phyloP scores from a whole-genome alignment of 2,329 filamentous ascomycete genomes.

The Penicillium sp. region DNA sequence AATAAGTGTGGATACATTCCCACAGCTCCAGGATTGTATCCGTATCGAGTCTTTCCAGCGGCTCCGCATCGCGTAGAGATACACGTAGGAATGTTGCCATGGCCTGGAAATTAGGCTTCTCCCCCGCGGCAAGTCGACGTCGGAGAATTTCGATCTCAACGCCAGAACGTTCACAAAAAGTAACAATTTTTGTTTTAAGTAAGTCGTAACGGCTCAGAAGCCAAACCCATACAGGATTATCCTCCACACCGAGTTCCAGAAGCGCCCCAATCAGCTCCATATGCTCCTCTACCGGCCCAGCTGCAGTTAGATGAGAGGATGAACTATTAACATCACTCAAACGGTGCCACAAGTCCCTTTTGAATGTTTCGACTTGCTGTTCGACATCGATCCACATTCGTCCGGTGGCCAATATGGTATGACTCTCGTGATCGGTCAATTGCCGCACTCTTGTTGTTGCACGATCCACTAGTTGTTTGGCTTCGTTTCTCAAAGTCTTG shows the following conservation, averaged over 20 bases:
- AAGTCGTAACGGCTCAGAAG: slow-evolving; percentile 84
- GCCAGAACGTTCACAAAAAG: slow-evolving; percentile 77
- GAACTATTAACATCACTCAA: slow-evolving; percentile 64
- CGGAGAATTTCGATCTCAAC: slow-evolving; percentile 90
- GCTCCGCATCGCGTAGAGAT: slow-evolving; percentile 65
- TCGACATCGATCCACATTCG: slow-evolving; percentile 95
- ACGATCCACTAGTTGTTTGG: slow-evolving; percentile 62
- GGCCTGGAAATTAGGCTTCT: slow-evolving; percentile 65
- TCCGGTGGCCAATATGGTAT: slow-evolving; percentile 81
- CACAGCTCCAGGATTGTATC: slow-evolving; percentile 82
- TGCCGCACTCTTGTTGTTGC: slow-evolving; percentile 48
- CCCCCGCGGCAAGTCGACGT: slow-evolving; percentile 69
- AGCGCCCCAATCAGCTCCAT: slow-evolving; percentile 87
- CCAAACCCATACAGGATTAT: slow-evolving; percentile 97
- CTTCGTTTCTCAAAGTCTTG: slow-evolving; percentile 75
- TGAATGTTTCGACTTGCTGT: slow-evolving; percentile 79
- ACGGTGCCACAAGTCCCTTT: slow-evolving; percentile 81
- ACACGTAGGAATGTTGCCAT: slow-evolving; percentile 74
- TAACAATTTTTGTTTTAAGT: slow-evolving; percentile 78
- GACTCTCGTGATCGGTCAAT: slow-evolving; percentile 73
- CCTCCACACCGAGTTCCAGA: slow-evolving; percentile 88
- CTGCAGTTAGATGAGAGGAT: slow-evolving; percentile 49
- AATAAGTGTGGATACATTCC: slow-evolving; percentile 77
- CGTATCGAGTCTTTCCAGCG: slow-evolving; percentile 66
- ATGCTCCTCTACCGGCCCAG: slow-evolving; percentile 67